phyloP scores from a whole-genome alignment of 2,329 filamentous ascomycete species.

The Fusarium marasasianum region DNA sequence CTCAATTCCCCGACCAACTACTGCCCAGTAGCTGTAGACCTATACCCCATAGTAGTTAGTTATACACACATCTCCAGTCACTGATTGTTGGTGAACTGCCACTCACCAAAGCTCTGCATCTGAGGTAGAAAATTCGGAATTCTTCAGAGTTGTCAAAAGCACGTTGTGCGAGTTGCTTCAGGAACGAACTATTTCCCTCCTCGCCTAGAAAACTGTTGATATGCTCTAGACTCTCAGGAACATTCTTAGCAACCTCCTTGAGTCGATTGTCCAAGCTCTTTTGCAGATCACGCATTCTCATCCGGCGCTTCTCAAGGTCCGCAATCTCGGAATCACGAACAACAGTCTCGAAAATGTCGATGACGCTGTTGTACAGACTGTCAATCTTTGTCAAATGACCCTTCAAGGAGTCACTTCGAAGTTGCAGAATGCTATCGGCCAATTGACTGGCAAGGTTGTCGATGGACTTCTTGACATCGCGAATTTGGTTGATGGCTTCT shows the following conservation, averaged over 20 bases:
- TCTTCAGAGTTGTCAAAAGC: not conserved
- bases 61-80: rapidly evolving
- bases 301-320: not conserved
- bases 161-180: not conserved
- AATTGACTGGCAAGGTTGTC: not conserved
- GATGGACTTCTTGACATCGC: not conserved
- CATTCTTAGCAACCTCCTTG: not conserved
- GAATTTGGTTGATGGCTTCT: rapidly evolving
- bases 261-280: not conserved
- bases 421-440: not conserved
- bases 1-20: not conserved
- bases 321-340: not conserved
- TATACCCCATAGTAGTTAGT: not conserved
- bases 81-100: rapidly evolving
- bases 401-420: not conserved
- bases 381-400: not conserved
- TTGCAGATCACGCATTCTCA: rapidly evolving
- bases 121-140: not conserved
- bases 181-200: not conserved
- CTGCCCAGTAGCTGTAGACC: not conserved
- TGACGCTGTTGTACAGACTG: not conserved
- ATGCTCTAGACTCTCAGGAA: not conserved
- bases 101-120: not conserved
- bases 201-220: not conserved
- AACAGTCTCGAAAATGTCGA: not conserved